Evolutionary conservation across 805 yeast genomes (phyloP), one percentile per base, ranked within the genome.

Genomic region (Spathaspora passalidarum): DNA sequence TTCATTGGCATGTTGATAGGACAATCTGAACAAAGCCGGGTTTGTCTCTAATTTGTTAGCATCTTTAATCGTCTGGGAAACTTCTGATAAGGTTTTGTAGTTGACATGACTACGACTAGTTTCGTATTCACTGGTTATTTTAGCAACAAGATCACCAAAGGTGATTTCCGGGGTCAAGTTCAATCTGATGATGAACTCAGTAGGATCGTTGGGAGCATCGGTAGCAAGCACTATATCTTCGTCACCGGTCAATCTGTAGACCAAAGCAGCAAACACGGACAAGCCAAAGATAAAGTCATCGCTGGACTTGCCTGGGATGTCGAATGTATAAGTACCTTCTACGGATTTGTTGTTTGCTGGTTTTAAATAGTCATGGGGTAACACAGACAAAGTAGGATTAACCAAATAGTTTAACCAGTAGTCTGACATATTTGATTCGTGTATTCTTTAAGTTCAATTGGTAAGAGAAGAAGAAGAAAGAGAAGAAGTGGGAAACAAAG

Each of bases 191-290:
- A 88, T 82, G 52, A 82, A 78, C 21, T 80, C 80, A 5, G 64
- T 63, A 2, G 66, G 54, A 7, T 45, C 32, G 9, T 56, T 46
- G 13, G 50, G 49, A 11, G 52, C 50, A 54, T 84, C 81, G 0
- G 90, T 82, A n/a, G 91, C 90, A 49, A 92, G 69, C n/a, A 86
- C 83, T 42, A 94, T 83, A 57, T 92, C 97, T 53, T 92, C 97
- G 62, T 92, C 98, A 19, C 97, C 98, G 2, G 97, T 86, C 40
- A 88, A 71, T 59, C 98, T 76, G 65, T 79, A 84, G 32, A 88
- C 75, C 47, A 92, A 73, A 1, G 85, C 80, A 19, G 85, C 80
- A 67, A 83, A 87, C 1, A 79, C 79, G 14, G 96, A 71, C 50
- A 88, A 71, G 0, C 83, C 82, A 13, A 78, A 64, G 8, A 71